These are phyloP conservation scores for Aspergillus sp. DNA, from an alignment of 2,329 filamentous ascomycete species.

Conservation along the genomic window DNA sequence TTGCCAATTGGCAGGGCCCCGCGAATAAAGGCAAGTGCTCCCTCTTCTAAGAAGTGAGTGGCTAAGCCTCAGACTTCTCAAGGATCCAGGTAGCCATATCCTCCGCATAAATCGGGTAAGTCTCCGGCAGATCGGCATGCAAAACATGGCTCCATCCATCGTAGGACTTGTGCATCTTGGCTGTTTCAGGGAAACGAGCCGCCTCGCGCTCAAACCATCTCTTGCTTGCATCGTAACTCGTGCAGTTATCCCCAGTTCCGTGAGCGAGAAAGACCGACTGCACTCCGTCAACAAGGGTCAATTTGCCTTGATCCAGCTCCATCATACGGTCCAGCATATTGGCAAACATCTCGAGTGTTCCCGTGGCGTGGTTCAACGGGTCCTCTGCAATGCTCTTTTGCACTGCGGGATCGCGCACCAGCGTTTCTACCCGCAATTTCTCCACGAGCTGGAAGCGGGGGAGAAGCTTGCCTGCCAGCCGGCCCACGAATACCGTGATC, in stretches of 20 bases:
- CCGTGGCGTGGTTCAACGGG: conserved; percentile 9
- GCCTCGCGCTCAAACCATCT: conserved; percentile 13
- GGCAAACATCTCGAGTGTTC: conserved; percentile 11
- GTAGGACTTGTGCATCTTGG: conserved; percentile 9
- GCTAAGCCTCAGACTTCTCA: background rate
- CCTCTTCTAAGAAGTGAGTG: accelerated
- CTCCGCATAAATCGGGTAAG: background rate
- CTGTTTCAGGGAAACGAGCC: background rate
- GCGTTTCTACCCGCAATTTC: conserved; percentile 5
- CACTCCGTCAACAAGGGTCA: background rate
- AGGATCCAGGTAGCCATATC: conserved; percentile 1
- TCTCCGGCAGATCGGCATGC: conserved; percentile 10
- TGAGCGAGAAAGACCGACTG: conserved; percentile 13
- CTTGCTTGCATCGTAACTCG: conserved; percentile 10
- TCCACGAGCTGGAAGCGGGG: conserved; percentile 11
- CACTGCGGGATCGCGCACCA: conserved; percentile 13
- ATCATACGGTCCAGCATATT: conserved; percentile 9
- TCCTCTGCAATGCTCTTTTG: conserved; percentile 5
- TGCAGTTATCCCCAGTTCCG: conserved; percentile 10
- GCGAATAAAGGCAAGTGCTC: background rate
- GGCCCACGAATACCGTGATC: conserved; percentile 5
- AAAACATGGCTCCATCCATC: conserved; percentile 13
- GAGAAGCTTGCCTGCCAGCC: conserved; percentile 2
- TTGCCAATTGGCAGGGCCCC: too few relatives aligned
- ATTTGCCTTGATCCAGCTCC: background rate